Base-by-base conservation (phyloP, 345 rosid genomes). In the Gossypium arboreum region DNA sequence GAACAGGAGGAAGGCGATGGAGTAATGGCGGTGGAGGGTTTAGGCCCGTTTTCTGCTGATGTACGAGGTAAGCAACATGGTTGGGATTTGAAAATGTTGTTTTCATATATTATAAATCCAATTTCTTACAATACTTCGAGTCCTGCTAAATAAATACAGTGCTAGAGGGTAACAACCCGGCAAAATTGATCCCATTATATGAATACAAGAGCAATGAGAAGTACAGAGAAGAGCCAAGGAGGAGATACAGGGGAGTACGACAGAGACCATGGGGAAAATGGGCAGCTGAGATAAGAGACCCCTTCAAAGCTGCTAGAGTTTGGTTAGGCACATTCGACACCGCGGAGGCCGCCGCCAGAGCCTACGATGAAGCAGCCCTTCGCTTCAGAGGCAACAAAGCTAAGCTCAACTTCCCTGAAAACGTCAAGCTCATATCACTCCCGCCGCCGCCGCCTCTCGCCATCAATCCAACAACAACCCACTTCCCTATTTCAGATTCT, bases 281-380 rank as follows among this genome's bases (percentile, higher is more conserved):
- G 98, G 98, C 98, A 2, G 98, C 98, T 2, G 98, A 94, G 81
- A 94, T 94, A 54, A 77, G 98, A 69, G 98, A 94, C 73, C 98
- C 98, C 0, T 78, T 94, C 75, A 94, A 86, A 75, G 98, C 98
- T 0, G 88, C 94, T 60, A 83, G 98, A 73, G 98, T 94, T 57
- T 94, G 98, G 98, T 74, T 94, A 1, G 98, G 98, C 43, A 94
- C 98, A 22, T 94, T 94, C 34, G 94, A 92, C 45, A 92, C 93
- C 0, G 94, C 98, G 0, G 98, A 90, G 67, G 91, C 89, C 2
- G 97, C 97, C 13, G 98, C 98, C 20, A 86, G 83, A 68, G 98
- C 98, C 17, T 94, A 94, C 34, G 98, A 92, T 41, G 90, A 83
- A 76, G 97, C 98, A 3, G 97, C 98, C 12, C 89, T 92, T 71